A percentile compares a stretch with the other conserved stretches of the same genome.
Evolutionary conservation across 305 asterid genomes (phyloP).

Genomic region (Solanum aculeatissimum): DNA sequence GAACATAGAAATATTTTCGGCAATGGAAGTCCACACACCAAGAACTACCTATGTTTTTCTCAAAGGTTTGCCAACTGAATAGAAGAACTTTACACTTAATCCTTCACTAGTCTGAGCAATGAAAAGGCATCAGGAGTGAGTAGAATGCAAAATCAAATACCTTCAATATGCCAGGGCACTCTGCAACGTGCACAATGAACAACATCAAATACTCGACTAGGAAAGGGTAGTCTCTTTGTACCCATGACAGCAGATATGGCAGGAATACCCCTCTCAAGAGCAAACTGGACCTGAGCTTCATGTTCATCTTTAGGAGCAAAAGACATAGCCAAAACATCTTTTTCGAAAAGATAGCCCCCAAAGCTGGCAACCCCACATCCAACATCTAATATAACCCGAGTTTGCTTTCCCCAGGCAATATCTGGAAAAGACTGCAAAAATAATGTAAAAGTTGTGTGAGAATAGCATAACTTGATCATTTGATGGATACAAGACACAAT

Average conservation of each 20-base stretch:
- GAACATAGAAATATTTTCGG: neutral
- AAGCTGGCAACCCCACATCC: slow-evolving; percentile 33
- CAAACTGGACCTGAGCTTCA: slow-evolving; percentile 34
- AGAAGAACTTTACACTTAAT: neutral
- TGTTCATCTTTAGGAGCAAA: slow-evolving; percentile 28
- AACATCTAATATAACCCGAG: slow-evolving; percentile 23
- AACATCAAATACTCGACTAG: slow-evolving; percentile 18
- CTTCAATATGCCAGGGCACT: slow-evolving; percentile 33
- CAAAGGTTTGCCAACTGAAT: neutral
- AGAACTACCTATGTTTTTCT: neutral
- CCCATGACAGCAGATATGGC: slow-evolving; percentile 30
- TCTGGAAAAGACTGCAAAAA: slow-evolving; percentile 15
- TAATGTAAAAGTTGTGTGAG: neutral
- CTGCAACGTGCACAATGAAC: slow-evolving; percentile 30
- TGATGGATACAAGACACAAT: neutral
- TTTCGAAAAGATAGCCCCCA: slow-evolving; percentile 24
- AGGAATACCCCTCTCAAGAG: slow-evolving; percentile 29
- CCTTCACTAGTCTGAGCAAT: neutral
- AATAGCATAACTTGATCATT: neutral
- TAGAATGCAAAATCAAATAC: slow-evolving; percentile 1
- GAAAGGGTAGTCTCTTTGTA: slow-evolving; percentile 26
- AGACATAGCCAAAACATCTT: slow-evolving; percentile 21
- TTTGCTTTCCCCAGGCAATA: slow-evolving; percentile 13
- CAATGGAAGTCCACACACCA: neutral
- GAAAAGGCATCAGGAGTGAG: neutral